phyloP scores from a whole-genome alignment of 2,329 filamentous ascomycete species.

The Trichoderma sp. region DNA sequence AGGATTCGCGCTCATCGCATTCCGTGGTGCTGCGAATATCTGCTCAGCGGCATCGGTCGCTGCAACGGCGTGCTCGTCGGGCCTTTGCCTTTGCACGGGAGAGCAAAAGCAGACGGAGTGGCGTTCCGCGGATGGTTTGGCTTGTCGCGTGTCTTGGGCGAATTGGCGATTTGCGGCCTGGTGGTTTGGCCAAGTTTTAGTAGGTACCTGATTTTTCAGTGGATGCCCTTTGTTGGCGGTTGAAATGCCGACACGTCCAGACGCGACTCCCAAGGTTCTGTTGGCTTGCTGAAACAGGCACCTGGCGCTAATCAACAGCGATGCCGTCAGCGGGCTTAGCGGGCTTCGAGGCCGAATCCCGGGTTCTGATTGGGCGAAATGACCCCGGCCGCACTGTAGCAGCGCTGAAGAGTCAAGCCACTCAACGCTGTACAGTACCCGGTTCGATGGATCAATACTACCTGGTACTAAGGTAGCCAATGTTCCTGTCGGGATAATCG shows the following conservation, averaged over 20 bases:
- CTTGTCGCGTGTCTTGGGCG: slow-evolving; percentile 12
- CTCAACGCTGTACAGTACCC: background rate
- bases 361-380: background rate
- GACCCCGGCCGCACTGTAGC: background rate
- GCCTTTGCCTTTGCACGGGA: background rate
- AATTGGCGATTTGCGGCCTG: background rate
- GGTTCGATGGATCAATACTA: no score
- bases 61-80: background rate
- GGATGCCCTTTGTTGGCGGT: slow-evolving; percentile 18
- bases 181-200: slow-evolving; percentile 18
- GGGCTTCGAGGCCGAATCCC: background rate
- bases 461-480: no score
- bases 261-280: slow-evolving; percentile 31
- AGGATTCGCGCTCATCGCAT: slow-evolving; percentile 82
- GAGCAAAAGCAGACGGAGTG: slow-evolving; percentile 1
- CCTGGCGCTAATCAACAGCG: slow-evolving; percentile 1
- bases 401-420: background rate
- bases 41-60: slow-evolving; percentile 24
- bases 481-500: background rate
- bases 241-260: slow-evolving; percentile 37
- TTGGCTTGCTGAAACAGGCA: slow-evolving; percentile 4
- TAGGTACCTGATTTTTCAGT: slow-evolving; percentile 19
- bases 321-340: background rate
- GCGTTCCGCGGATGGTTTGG: background rate
- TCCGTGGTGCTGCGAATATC: slow-evolving; percentile 35